Evolutionary conservation across 2,329 filamentous ascomycete genomes (phyloP).

Genomic region (Penicillium hesseltinei): DNA sequence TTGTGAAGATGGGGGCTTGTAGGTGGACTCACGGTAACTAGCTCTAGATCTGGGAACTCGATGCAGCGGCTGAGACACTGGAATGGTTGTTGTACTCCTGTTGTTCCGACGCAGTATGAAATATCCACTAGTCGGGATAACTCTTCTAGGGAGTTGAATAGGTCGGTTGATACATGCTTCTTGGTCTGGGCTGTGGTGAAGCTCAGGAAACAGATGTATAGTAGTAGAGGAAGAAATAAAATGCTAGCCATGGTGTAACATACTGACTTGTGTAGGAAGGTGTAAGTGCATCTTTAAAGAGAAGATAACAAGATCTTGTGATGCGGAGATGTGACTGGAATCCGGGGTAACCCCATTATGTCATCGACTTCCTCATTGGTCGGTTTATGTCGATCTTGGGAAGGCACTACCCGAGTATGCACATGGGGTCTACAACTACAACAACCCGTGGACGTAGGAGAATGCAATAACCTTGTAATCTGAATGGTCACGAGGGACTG

Average conservation of each 20-base stretch:
- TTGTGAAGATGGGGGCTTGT: background rate
- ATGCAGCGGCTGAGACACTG: slow-evolving; percentile 77
- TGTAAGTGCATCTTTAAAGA: background rate
- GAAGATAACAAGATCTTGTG: background rate
- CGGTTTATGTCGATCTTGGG: background rate
- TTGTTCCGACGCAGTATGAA: slow-evolving; percentile 84
- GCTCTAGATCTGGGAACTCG: slow-evolving; percentile 76
- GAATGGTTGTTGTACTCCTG: slow-evolving; percentile 81
- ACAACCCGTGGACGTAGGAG: background rate
- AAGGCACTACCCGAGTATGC: background rate
- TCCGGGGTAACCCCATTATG: slow-evolving; percentile 11
- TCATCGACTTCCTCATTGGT: slow-evolving; percentile 7
- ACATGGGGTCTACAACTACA: background rate
- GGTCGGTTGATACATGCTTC: slow-evolving; percentile 52
- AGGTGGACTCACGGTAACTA: slow-evolving; percentile 58
- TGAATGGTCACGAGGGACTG: background rate
- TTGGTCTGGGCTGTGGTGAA: slow-evolving; percentile 1
- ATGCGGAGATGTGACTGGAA: slow-evolving; percentile 4
- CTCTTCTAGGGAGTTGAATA: slow-evolving; percentile 83
- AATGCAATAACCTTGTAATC: background rate
- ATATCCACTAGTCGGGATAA: slow-evolving; percentile 91
- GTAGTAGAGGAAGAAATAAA: background rate
- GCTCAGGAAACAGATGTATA: background rate
- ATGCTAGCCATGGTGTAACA: slow-evolving; percentile 5
- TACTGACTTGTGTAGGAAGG: background rate